phyloP scores from a whole-genome alignment of 164 flowering plant genomes.

The Umbilicus rupestris region DNA sequence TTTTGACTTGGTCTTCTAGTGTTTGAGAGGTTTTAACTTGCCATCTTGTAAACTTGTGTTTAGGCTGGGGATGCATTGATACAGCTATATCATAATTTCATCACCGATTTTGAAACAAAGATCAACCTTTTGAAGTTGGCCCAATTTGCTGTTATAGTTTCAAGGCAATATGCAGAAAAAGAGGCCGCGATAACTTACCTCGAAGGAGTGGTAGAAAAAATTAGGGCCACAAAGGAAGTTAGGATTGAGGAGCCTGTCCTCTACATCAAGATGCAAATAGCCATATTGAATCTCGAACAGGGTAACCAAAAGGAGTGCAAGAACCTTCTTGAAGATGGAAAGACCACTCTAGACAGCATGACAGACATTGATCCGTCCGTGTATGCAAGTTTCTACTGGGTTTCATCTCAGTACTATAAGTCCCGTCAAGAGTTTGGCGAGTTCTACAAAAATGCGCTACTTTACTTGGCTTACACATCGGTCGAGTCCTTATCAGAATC shows the following conservation, averaged over 20 bases:
- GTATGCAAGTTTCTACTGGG: slow-evolving; percentile 86
- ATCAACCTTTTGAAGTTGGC: slow-evolving; percentile 97
- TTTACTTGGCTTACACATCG: slow-evolving; percentile 86
- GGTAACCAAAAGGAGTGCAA: slow-evolving; percentile 85
- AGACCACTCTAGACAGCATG: slow-evolving; percentile 84
- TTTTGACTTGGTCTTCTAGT: no score
- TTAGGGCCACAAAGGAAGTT: slow-evolving; percentile 53
- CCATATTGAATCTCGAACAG: slow-evolving; percentile 62
- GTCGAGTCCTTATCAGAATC: slow-evolving; percentile 89
- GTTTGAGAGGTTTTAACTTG: neutral
- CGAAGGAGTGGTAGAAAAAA: slow-evolving; percentile 80
- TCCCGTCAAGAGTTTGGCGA: slow-evolving; percentile 76
- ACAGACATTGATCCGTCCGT: slow-evolving; percentile 98
- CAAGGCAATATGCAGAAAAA: slow-evolving; percentile 74
- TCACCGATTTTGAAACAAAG: slow-evolving; percentile 92
- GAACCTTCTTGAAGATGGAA: slow-evolving; percentile 83
- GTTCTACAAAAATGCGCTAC: slow-evolving; percentile 83
- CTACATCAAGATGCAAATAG: slow-evolving; percentile 84
- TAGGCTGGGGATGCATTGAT: slow-evolving; percentile 94
- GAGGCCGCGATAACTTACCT: slow-evolving; percentile 82
- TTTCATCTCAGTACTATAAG: slow-evolving; percentile 78
- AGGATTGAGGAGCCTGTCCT: slow-evolving; percentile 84
- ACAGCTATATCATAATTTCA: slow-evolving; percentile 86
- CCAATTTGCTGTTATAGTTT: slow-evolving; percentile 86
- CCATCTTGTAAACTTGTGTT: neutral